These are phyloP conservation scores for Lactarius evosmus DNA, from an alignment of 768 basidiomycete species.

Conservation along the genomic window DNA sequence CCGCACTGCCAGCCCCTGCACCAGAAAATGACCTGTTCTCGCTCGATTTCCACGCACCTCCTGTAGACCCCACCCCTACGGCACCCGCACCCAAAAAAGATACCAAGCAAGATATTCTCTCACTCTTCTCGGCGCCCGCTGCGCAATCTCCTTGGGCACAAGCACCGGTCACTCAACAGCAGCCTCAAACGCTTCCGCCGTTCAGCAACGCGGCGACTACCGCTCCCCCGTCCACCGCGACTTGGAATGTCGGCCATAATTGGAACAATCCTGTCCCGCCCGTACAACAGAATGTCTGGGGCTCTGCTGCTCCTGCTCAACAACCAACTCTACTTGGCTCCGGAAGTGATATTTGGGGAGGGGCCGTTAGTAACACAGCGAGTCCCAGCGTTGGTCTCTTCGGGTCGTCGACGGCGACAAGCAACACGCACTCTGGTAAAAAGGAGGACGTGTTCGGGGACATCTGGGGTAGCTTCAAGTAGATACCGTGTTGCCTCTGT, in stretches of 20 bases:
- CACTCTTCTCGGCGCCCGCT: slow-evolving; percentile 61
- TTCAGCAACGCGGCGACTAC: slow-evolving; percentile 32
- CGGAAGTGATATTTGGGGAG: slow-evolving; percentile 57
- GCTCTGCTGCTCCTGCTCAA: slow-evolving; percentile 27
- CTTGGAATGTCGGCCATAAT: slow-evolving; percentile 67
- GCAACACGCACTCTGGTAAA: slow-evolving; percentile 39
- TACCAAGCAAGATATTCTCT: slow-evolving; percentile 81
- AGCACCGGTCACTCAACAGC: slow-evolving; percentile 11
- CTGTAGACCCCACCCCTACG: slow-evolving; percentile 35
- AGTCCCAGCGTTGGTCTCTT: slow-evolving; percentile 36
- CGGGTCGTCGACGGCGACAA: slow-evolving; percentile 36
- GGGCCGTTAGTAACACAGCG: slow-evolving; percentile 31
- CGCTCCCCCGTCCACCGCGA: slow-evolving; percentile 49
- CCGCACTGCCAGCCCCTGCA: slow-evolving; percentile 38
- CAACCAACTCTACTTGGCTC: slow-evolving; percentile 40
- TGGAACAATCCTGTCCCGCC: slow-evolving; percentile 46
- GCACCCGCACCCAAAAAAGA: slow-evolving; percentile 54
- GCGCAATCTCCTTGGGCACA: slow-evolving; percentile 33
- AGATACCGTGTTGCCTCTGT: slow-evolving; percentile 23
- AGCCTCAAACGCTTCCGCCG: slow-evolving; percentile 17
- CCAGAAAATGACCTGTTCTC: slow-evolving; percentile 70
- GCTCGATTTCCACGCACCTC: slow-evolving; percentile 77
- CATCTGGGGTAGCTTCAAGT: slow-evolving; percentile 83
- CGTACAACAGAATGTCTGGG: slow-evolving; percentile 38
- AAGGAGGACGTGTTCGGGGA: slow-evolving; percentile 82